Percentiles rank a stretch among this genome's conserved stretches.
These are phyloP conservation scores for Atkinsonella hypoxylon DNA, from an alignment of 2,329 filamentous ascomycete genomes.

Conservation along the genomic window DNA sequence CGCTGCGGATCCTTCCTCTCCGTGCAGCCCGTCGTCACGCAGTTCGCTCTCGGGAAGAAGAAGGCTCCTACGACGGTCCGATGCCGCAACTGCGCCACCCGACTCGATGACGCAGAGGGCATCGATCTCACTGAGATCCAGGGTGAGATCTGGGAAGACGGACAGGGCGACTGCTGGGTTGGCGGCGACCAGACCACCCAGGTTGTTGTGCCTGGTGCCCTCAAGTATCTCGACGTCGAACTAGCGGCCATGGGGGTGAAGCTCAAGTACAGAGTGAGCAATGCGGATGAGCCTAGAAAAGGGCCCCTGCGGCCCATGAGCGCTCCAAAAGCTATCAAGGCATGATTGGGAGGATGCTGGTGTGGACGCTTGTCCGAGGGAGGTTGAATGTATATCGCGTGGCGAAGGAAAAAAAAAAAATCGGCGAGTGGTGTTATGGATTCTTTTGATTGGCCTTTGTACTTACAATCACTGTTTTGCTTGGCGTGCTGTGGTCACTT, in stretches of 20 bases:
- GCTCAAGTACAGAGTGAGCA: constrained; percentile 64
- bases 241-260: constrained; percentile 92
- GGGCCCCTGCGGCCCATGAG: constrained; percentile 33
- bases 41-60: constrained; percentile 48
- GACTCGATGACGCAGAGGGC: constrained; percentile 45
- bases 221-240: constrained; percentile 91
- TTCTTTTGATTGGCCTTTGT: neutral
- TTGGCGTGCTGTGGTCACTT: neutral
- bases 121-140: constrained; percentile 43
- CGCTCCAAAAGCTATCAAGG: constrained; percentile 8
- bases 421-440: neutral
- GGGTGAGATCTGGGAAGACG: constrained; percentile 86
- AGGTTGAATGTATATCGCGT: neutral
- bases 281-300: constrained; percentile 52
- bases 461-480: neutral
- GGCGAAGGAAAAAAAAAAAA: neutral
- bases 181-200: constrained; percentile 85
- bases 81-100: constrained; percentile 64
- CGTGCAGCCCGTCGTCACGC: constrained; percentile 66
- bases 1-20: constrained; percentile 83
- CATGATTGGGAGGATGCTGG: neutral
- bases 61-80: constrained; percentile 58
- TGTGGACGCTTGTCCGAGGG: neutral
- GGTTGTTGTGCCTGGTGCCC: constrained; percentile 82
- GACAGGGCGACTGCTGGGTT: constrained; percentile 68